These are phyloP conservation scores for Scedosporium aurantiacum DNA, from an alignment of 2,329 filamentous ascomycete genomes.

Conservation along the genomic window DNA sequence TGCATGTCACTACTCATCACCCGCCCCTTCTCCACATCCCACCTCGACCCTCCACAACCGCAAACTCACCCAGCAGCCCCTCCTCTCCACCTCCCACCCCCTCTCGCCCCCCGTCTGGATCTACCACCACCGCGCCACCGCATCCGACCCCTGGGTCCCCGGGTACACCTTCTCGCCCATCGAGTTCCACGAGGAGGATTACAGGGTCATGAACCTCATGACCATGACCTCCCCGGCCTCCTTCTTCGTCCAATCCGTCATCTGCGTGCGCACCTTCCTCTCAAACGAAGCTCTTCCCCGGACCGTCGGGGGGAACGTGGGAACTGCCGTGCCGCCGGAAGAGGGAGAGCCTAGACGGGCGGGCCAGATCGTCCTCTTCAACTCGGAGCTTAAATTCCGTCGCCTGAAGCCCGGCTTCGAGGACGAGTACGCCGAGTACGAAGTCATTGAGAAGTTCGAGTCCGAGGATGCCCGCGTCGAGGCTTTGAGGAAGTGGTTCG, in stretches of 20 bases:
- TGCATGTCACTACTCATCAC: too few relatives aligned
- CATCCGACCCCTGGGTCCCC: conserved; percentile 28
- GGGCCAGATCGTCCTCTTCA: conserved; percentile 32
- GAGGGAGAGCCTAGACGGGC: conserved; percentile 2
- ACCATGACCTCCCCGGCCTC: conserved; percentile 23
- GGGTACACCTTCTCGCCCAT: conserved; percentile 40
- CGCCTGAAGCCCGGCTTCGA: conserved; percentile 21
- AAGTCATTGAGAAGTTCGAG: conserved; percentile 28
- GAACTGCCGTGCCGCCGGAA: not conserved
- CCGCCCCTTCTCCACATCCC: not conserved
- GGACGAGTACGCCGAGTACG: not conserved
- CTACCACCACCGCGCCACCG: conserved; percentile 19
- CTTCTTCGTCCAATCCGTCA: conserved; percentile 25
- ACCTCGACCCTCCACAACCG: not conserved
- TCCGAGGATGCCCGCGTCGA: conserved; percentile 36
- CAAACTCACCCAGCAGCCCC: not conserved
- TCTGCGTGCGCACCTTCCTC: conserved; percentile 22
- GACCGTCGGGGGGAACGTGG: not conserved
- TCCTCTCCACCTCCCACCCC: conserved; percentile 4
- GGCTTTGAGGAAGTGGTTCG: conserved; percentile 38
- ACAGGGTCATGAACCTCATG: conserved; percentile 32
- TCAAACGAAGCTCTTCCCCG: conserved; percentile 8
- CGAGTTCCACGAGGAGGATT: conserved; percentile 36
- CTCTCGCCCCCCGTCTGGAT: conserved; percentile 25
- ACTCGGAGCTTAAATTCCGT: conserved; percentile 32